phyloP scores from a whole-genome alignment of 352 stramenopile genomes.

The Globisporangium nodosum region DNA sequence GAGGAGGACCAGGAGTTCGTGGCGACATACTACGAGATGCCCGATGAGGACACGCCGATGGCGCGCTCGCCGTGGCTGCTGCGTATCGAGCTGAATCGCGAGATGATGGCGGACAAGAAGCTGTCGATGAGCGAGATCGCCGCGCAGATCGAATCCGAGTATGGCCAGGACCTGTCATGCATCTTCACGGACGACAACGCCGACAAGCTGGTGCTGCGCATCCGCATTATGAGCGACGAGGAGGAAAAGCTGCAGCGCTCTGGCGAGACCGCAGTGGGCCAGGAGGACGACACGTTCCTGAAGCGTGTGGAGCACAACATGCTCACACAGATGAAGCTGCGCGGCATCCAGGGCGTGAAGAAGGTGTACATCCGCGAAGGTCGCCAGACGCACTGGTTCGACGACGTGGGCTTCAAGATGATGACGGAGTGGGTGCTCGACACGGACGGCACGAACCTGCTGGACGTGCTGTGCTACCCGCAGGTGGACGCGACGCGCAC shows the following conservation, averaged over 20 bases:
- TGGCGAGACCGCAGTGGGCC: conserved; percentile 79
- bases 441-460: conserved; percentile 98
- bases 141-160: conserved; percentile 93
- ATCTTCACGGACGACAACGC: conserved; percentile 98
- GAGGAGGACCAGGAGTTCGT: conserved; percentile 97
- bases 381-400: conserved; percentile 93
- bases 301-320: conserved; percentile 98
- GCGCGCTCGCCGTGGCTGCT: conserved; percentile 96
- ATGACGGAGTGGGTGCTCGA: conserved; percentile 98
- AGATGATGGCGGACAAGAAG: conserved; percentile 97
- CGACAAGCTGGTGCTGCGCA: conserved; percentile 95
- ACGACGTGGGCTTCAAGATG: conserved; percentile 93
- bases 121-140: conserved; percentile 97
- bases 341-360: conserved; percentile 96
- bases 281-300: conserved; percentile 95
- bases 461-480: conserved; percentile 95
- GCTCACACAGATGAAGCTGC: conserved; percentile 95
- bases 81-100: conserved; percentile 97
- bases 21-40: conserved; percentile 97
- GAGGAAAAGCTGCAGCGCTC: conserved; percentile 82
- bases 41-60: conserved; percentile 94
- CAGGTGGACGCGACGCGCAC: conserved; percentile 96
- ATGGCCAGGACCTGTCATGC: conserved; percentile 93
- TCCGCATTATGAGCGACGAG: conserved; percentile 96
- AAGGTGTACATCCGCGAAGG: conserved; percentile 98